A percentile compares a stretch with the other conserved stretches of the same genome.
These are phyloP conservation scores for Teratosphaeria zuluensis DNA, from an alignment of 2,329 filamentous ascomycete genomes.

Conservation along the genomic window DNA sequence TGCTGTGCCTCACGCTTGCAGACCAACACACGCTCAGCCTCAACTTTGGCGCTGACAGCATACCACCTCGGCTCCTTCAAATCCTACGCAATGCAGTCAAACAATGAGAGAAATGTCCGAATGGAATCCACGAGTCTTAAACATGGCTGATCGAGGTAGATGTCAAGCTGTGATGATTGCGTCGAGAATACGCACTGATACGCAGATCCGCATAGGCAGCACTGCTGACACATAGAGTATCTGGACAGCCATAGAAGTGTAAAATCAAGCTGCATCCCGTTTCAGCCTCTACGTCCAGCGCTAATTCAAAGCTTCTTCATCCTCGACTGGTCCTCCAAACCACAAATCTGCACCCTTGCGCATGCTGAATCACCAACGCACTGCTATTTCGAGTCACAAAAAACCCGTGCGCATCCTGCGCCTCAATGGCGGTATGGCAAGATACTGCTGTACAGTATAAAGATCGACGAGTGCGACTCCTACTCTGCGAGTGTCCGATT, in stretches of 20 bases:
- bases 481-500: neutral
- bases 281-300: neutral
- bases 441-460: neutral
- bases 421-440: neutral
- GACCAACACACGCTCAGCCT: neutral
- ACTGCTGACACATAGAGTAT: no score
- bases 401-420: neutral
- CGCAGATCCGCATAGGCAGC: no score
- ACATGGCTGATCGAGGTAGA: no score
- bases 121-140: no score
- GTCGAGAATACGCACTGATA: no score
- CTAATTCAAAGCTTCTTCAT: neutral
- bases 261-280: neutral
- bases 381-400: neutral
- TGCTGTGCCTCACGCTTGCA: neutral
- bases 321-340: neutral
- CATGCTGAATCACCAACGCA: neutral
- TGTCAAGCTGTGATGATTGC: no score
- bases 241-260: no score
- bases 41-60: neutral
- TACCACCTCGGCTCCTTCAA: neutral
- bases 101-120: neutral
- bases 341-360: neutral
- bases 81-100: neutral
- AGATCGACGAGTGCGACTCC: neutral